Evolutionary conservation across 345 rosid genomes (phyloP), one percentile per base, ranked within the genome.

Genomic region (Abelmoschus esculentus): DNA sequence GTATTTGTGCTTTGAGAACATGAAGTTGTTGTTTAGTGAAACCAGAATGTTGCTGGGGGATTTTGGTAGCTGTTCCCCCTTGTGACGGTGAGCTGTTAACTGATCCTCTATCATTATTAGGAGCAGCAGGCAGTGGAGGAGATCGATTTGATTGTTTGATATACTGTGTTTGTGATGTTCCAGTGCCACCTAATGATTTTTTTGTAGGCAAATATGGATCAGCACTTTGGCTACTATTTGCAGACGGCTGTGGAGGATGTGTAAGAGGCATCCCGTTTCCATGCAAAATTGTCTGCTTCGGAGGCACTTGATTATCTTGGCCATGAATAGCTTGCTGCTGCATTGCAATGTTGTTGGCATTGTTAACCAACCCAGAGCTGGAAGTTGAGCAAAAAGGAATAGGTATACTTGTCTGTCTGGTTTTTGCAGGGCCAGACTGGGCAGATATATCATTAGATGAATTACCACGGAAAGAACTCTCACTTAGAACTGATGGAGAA

Each of bases 1-100:
- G 83, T 74, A 92, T 96, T 79, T 96, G 99, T 31, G 98, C 99
- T 82, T 96, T 96, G 55, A 92, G 97, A 74, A 92, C 99, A 82
- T 96, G 95, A 70, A 92, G 83, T 74, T 96, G 99, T 72, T 90
- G 93, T 82, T 87, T 96, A 12, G 99, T 90, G 82, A 92, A 96
- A 70, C 88, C 96, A 72, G 64, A 14, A 61, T 75, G 85, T 79
- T 82, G 96, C 72, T 80, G 87, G 32, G 81, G 67, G 70, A 72
- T 76, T 76, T 86, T 93, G 73, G 79, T 72, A 80, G 86, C 80
- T 59, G 73, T 76, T 66, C 87, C 90, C 61, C 82, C 87, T 62
- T 80, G 91, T 64, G 84, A 72, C 42, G 86, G 72, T 17, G 75
- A 58, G 55, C 73, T 81, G 60, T 66, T 78, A 73, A 67, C 65